A percentile compares a stretch with the other conserved stretches of the same genome.
Evolutionary conservation across 2,329 filamentous ascomycete species (phyloP).

Genomic region (Cladophialophora immunda): DNA sequence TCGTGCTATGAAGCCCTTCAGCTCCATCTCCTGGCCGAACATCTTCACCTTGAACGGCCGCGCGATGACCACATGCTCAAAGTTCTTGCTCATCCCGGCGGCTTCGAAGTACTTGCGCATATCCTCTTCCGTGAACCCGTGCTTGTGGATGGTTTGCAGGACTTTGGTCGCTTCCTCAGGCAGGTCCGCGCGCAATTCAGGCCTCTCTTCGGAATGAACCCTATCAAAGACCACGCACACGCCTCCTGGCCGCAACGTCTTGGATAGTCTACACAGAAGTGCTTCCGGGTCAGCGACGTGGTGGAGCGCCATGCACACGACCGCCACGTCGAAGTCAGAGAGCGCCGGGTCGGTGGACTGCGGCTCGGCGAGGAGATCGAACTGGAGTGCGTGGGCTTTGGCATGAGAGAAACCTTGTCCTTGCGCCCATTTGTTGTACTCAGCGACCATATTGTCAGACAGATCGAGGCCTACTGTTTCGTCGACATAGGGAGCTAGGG

Average conservation of each 20-base stretch:
- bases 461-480: conserved; percentile 74
- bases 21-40: conserved; percentile 40
- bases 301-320: conserved; percentile 69
- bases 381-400: conserved; percentile 66
- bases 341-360: conserved; percentile 66
- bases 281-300: conserved; percentile 72
- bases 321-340: conserved; percentile 70
- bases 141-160: conserved; percentile 66
- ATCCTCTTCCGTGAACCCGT: conserved; percentile 69
- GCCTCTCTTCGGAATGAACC: conserved; percentile 43
- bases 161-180: conserved; percentile 57
- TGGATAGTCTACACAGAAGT: conserved; percentile 65
- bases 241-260: conserved; percentile 70
- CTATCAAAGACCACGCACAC: conserved; percentile 74
- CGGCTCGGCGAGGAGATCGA: conserved; percentile 63
- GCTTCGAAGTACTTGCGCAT: conserved; percentile 68
- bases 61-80: conserved; percentile 65
- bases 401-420: conserved; percentile 58
- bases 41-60: conserved; percentile 58
- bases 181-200: background rate
- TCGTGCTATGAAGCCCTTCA: conserved; percentile 47
- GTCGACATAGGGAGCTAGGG: conserved; percentile 68
- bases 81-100: conserved; percentile 66
- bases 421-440: conserved; percentile 69
- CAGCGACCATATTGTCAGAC: conserved; percentile 72